A percentile compares a stretch with the other conserved stretches of the same genome.
Evolutionary conservation across 768 basidiomycete species (phyloP).

Genomic region (Lentinula raphanica): DNA sequence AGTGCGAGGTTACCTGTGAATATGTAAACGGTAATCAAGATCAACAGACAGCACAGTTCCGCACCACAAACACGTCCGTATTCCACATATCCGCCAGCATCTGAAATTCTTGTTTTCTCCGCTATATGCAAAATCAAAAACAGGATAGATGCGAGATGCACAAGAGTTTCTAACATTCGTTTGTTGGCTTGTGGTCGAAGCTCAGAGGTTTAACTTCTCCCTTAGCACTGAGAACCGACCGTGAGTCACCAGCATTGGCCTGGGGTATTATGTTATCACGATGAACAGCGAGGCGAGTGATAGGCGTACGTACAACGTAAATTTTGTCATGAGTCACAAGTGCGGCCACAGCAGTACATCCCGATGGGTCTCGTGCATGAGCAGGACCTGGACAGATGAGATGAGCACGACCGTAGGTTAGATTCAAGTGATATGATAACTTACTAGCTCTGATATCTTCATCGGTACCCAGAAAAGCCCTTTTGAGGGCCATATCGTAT

Average conservation of each 20-base stretch:
- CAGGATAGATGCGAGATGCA: conserved; percentile 5
- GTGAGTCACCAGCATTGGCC: conserved; percentile 98
- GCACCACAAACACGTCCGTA: conserved; percentile 94
- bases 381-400: conserved; percentile 58
- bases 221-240: conserved; percentile 79
- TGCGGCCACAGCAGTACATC: conserved; percentile 91
- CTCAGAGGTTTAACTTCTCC: conserved; percentile 87
- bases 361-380: conserved; percentile 88
- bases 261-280: conserved; percentile 25
- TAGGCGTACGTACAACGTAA: conserved; percentile 57
- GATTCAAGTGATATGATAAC: conserved; percentile 16
- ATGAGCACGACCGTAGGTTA: conserved; percentile 14
- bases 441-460: conserved; percentile 85
- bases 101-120: conserved; percentile 81
- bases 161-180: conserved; percentile 51
- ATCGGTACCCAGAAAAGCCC: conserved; percentile 89
- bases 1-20: conserved; percentile 85
- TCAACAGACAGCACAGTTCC: conserved; percentile 10
- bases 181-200: conserved; percentile 93
- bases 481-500: conserved; percentile 76
- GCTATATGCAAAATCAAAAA: conserved; percentile 34
- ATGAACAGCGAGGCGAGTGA: neutral
- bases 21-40: neutral
- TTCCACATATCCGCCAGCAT: conserved; percentile 93
- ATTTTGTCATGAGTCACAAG: conserved; percentile 80